Conservation (phyloP, 2,329 filamentous ascomycete species). For the Cladosporium oxysporum region DNA sequence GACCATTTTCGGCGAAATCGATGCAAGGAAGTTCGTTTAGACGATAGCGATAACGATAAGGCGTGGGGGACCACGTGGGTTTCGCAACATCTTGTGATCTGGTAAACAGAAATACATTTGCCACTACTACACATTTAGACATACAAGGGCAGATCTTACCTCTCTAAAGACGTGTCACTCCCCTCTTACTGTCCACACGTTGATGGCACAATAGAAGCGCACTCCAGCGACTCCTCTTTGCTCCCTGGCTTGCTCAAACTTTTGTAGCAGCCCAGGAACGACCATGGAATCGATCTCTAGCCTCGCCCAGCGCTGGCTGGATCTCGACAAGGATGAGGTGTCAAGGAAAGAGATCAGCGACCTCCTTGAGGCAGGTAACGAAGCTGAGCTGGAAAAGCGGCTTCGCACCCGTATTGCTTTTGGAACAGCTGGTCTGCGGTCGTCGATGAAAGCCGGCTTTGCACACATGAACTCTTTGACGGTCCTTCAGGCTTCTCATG, state of each 20-base stretch:
- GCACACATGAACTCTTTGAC: conserved; percentile 46
- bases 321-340: conserved; percentile 56
- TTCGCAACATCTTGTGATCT: not conserved
- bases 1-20: not conserved
- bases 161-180: not conserved
- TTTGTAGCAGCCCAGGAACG: not conserved
- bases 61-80: conserved; percentile 1
- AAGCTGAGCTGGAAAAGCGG: conserved; percentile 53
- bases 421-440: conserved; percentile 63
- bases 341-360: conserved; percentile 58
- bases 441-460: conserved; percentile 67
- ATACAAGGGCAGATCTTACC: not conserved
- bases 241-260: not conserved
- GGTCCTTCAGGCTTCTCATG: conserved; percentile 59
- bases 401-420: conserved; percentile 61
- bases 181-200: not conserved
- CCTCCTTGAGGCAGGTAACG: conserved; percentile 48
- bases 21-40: not conserved
- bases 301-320: conserved; percentile 59
- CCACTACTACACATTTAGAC: not conserved
- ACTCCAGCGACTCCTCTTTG: not conserved
- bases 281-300: conserved; percentile 19
- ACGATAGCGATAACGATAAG: not conserved
- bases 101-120: not conserved
- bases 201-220: conserved; percentile 6